Conservation (phyloP, 2,329 filamentous ascomycete genomes). For the Hypoxylon sp. region DNA sequence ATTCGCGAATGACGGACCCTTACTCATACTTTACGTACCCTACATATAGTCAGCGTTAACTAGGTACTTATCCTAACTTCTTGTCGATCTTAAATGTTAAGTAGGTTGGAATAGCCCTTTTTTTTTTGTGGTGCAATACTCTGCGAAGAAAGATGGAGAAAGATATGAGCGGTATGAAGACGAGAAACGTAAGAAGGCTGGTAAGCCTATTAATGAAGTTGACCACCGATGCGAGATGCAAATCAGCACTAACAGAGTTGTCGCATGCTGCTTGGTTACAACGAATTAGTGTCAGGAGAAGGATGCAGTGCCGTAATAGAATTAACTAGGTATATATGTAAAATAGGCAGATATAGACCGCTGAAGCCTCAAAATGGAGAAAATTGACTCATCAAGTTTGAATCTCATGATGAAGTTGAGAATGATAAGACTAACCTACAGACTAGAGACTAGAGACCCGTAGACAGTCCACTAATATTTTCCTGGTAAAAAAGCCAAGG, state of each 20-base stretch:
- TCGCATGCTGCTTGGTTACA: background rate
- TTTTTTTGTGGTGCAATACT: background rate
- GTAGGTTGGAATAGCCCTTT: background rate
- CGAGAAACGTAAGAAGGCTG: background rate
- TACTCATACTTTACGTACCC: background rate
- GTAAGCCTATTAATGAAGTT: background rate
- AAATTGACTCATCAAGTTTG: constrained; percentile 26
- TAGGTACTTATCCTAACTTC: background rate
- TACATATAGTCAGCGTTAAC: background rate
- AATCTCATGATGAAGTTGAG: constrained; percentile 18
- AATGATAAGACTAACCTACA: background rate
- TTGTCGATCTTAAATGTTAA: background rate
- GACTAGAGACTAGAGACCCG: background rate
- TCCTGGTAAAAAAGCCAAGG: background rate
- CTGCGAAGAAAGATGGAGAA: background rate
- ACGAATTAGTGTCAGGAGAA: constrained; percentile 18
- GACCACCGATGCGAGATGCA: background rate
- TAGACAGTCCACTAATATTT: background rate
- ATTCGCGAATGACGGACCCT: background rate
- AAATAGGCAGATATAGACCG: constrained; percentile 6
- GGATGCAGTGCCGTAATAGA: constrained; percentile 12
- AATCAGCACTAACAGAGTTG: background rate
- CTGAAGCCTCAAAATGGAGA: background rate
- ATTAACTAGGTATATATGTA: background rate
- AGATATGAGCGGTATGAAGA: constrained; percentile 4